Evolutionary conservation across 768 basidiomycete genomes (phyloP).

Genomic region (Trametes sanguinea): DNA sequence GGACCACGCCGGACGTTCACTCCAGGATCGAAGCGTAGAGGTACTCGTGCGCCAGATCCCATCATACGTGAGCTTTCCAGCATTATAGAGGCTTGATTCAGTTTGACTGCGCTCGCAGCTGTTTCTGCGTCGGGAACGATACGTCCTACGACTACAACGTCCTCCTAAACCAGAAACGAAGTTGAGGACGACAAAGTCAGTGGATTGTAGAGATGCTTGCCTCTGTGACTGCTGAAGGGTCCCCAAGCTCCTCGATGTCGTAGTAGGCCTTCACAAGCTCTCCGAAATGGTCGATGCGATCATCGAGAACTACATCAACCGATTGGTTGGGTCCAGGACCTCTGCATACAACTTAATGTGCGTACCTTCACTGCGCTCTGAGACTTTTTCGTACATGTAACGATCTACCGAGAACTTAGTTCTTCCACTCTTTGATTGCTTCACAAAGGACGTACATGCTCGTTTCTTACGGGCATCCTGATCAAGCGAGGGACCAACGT

Average conservation of each 20-base stretch:
- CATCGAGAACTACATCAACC: slow-evolving; percentile 65
- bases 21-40: slow-evolving; percentile 67
- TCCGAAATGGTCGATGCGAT: slow-evolving; percentile 83
- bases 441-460: slow-evolving; percentile 51
- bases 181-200: too few relatives aligned
- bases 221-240: slow-evolving; percentile 64
- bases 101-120: slow-evolving; percentile 55
- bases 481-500: slow-evolving; percentile 35
- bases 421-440: neutral
- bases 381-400: slow-evolving; percentile 94
- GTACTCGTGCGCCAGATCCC: slow-evolving; percentile 66
- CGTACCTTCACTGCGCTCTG: slow-evolving; percentile 80
- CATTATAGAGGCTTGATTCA: slow-evolving; percentile 71
- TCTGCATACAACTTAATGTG: neutral
- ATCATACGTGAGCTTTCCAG: slow-evolving; percentile 85
- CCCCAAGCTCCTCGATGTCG: slow-evolving; percentile 70
- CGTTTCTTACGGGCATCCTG: slow-evolving; percentile 43
- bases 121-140: slow-evolving; percentile 58
- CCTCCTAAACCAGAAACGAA: slow-evolving; percentile 34
- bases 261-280: slow-evolving; percentile 74
- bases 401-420: slow-evolving; percentile 60
- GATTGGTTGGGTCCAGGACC: neutral
- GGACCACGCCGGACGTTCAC: slow-evolving; percentile 66
- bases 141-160: slow-evolving; percentile 33
- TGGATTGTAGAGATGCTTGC: slow-evolving; percentile 32